Conservation (phyloP, 2,329 filamentous ascomycete genomes). For the Venturia carpophila region DNA sequence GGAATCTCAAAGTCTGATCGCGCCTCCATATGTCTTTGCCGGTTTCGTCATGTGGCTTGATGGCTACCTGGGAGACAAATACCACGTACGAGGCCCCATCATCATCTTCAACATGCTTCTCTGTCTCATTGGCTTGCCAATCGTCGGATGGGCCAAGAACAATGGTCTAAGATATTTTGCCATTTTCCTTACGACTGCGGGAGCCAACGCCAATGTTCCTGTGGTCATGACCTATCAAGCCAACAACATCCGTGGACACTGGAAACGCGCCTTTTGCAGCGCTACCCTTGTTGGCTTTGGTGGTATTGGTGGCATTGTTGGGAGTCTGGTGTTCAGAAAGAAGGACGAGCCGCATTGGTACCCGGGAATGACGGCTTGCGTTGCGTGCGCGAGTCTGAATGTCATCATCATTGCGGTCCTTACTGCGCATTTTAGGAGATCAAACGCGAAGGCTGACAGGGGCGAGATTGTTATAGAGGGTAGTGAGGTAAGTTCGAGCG, state of each 20-base stretch:
- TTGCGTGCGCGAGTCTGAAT: conserved; percentile 29
- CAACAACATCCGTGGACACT: conserved; percentile 82
- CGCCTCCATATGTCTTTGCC: conserved; percentile 60
- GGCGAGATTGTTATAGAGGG: conserved; percentile 37
- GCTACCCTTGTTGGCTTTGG: conserved; percentile 70
- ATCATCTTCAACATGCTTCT: conserved; percentile 58
- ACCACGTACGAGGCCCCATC: conserved; percentile 57
- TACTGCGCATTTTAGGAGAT: conserved; percentile 27
- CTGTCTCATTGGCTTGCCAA: conserved; percentile 62
- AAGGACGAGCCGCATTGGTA: conserved; percentile 33
- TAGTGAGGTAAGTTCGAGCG: conserved; percentile 27
- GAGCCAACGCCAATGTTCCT: conserved; percentile 70
- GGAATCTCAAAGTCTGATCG: conserved; percentile 60
- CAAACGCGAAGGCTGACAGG: conserved; percentile 34
- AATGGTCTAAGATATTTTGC: conserved; percentile 60
- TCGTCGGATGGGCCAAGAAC: conserved; percentile 59
- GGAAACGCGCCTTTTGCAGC: conserved; percentile 75
- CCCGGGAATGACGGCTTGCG: conserved; percentile 33
- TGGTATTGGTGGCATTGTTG: conserved; percentile 70
- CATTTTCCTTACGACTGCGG: conserved; percentile 67
- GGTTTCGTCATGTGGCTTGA: conserved; percentile 54
- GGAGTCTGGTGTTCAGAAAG: conserved; percentile 62
- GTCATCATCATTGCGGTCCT: conserved; percentile 30
- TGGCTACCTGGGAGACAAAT: conserved; percentile 60
- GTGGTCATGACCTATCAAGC: conserved; percentile 67